Evolutionary conservation across 768 basidiomycete genomes (phyloP).

Genomic region (Paxillus ammoniavirescens): DNA sequence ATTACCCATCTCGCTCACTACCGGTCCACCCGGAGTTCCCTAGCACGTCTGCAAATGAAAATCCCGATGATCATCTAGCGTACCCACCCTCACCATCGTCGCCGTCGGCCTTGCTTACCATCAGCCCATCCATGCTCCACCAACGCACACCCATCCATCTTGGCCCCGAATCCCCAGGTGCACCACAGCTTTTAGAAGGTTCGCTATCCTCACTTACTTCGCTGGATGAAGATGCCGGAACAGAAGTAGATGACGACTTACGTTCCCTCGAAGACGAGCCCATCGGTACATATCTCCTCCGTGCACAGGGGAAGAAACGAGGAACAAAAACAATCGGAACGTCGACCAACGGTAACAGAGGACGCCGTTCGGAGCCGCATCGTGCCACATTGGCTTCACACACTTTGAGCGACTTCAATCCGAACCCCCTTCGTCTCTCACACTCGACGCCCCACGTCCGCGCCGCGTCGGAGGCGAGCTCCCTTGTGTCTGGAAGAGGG

Average conservation of each 20-base stretch:
- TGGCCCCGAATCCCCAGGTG: not conserved
- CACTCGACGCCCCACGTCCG: not conserved
- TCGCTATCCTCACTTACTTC: constrained; percentile 20
- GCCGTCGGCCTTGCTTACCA: not conserved
- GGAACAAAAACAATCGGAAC: not conserved
- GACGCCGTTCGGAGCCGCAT: not conserved
- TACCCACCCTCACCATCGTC: not conserved
- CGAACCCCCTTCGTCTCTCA: not conserved
- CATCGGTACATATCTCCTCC: not conserved
- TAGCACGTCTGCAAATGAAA: not conserved
- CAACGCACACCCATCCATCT: not conserved
- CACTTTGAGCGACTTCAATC: not conserved
- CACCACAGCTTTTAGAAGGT: not conserved
- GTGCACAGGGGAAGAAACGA: not conserved
- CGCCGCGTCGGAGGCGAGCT: not conserved
- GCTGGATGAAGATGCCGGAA: not conserved
- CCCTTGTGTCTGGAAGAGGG: not conserved
- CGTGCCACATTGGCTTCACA: not conserved
- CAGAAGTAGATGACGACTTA: not conserved
- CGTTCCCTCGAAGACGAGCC: not conserved
- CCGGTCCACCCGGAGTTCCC: not conserved
- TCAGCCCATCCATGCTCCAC: constrained; percentile 15
- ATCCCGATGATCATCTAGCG: not conserved
- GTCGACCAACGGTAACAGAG: not conserved
- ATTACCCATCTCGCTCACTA: not conserved